A percentile compares a stretch with the other conserved stretches of the same genome.
Conservation (phyloP, 2,329 filamentous ascomycete species). For the Aureobasidium melanogenum region DNA sequence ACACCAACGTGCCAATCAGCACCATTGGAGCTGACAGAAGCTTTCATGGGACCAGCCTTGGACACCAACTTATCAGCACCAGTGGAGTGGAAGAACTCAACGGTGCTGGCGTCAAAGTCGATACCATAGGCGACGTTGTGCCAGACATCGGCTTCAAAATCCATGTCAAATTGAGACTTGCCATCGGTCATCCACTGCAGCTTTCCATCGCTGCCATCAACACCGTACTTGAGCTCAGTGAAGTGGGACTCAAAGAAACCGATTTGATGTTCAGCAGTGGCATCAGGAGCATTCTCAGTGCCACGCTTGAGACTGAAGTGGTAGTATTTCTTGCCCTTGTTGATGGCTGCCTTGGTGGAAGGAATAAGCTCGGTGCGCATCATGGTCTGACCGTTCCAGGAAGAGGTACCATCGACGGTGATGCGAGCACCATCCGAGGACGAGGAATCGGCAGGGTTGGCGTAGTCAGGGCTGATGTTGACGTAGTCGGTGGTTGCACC, state of each 20-base stretch:
- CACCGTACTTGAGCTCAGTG: conserved; percentile 63
- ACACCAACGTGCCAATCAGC: conserved; percentile 66
- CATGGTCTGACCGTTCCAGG: conserved; percentile 66
- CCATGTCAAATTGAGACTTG: conserved; percentile 52
- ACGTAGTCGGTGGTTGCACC: conserved; percentile 50
- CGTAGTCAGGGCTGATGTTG: conserved; percentile 50
- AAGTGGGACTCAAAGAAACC: conserved; percentile 61
- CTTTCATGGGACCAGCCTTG: conserved; percentile 52
- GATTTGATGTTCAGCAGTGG: conserved; percentile 59
- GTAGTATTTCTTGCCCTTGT: conserved; percentile 59
- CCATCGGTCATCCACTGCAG: conserved; percentile 58
- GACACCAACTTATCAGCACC: conserved; percentile 49
- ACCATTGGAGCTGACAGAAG: conserved; percentile 54
- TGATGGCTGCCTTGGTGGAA: conserved; percentile 57
- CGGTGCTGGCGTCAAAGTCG: conserved; percentile 53
- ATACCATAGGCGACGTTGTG: conserved; percentile 70
- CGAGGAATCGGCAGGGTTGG: conserved; percentile 55
- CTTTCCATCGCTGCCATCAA: conserved; percentile 25
- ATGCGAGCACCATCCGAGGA: conserved; percentile 60
- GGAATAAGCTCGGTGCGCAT: conserved; percentile 66
- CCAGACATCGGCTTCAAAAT: conserved; percentile 57
- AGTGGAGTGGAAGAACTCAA: conserved; percentile 63
- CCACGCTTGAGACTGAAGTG: conserved; percentile 60
- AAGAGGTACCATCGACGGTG: conserved; percentile 54
- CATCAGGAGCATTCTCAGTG: conserved; percentile 50